Base-by-base conservation (phyloP, 192 early-diverging fungal species). In the Anaeromyces robustus region DNA sequence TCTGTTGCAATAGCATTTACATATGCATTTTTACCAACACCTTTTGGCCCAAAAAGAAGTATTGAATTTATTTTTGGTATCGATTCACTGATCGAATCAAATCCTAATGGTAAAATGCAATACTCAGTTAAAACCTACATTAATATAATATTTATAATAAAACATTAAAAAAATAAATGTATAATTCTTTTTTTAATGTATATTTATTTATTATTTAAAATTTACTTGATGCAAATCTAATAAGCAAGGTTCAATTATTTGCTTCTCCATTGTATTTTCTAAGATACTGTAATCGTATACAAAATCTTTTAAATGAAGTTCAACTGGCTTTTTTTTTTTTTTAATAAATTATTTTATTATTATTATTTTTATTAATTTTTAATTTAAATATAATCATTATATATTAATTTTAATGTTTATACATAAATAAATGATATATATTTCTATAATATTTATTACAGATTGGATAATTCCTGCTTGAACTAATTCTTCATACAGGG, bases 1-100 rank as follows among this genome's bases (percentile, higher is more conserved):
- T 90, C 89, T 29, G 85, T 82, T 13, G 89, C 90, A n/a, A 91
- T 81, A 28, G 89, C 87, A 82, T 87, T 85, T n/a, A 89, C 85
- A 28, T 90, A 80, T 85, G 88, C 86, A 14, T 89, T 83, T 81
- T 91, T 91, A 28, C 90, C 90, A 13, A 86, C 37, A 80, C 87
- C 89, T 81, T 83, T 83, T 34, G 88, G 86, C 3, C 89, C 89
- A 80, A 82, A 89, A 9, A 90, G 80, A 29, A 89, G 78, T 29
- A 86, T 77, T 30, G 86, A 87, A 4, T 87, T 81, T 22, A 88
- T 79, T 37, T 79, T 84, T 19, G 89, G 87, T 17, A 87, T 81
- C n/a, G 80, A 29, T 29, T 80, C 81, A 81, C 82, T 68, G 11
- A 39, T 19, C 82, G 82, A 37, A 88, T 79, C 26, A 12, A 81